Conservation (phyloP, 2,329 filamentous ascomycete genomes). For the Pseudocercospora cruenta region DNA sequence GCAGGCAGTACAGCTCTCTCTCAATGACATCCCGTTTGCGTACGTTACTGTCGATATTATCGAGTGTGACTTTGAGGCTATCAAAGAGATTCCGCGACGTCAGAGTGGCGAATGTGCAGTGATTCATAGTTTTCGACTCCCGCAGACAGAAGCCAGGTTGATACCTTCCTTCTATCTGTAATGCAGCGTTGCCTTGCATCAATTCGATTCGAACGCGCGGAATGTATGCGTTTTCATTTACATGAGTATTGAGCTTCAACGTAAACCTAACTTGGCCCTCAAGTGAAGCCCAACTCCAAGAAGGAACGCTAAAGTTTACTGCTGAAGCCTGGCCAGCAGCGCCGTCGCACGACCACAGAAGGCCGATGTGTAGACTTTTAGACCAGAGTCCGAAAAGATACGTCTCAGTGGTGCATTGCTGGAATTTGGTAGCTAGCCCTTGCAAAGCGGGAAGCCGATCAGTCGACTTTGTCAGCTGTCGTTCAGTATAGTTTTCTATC, state of each 20-base stretch:
- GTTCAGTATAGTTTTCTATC: conserved; percentile 11
- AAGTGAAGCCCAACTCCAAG: neutral
- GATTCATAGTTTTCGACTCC: neutral
- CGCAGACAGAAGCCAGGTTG: neutral
- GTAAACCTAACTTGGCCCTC: neutral
- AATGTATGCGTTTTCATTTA: neutral
- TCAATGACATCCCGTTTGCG: neutral
- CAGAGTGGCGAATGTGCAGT: neutral
- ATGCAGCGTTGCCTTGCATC: neutral
- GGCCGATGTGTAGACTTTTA: neutral
- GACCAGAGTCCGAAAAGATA: conserved; percentile 20
- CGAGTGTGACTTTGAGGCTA: neutral
- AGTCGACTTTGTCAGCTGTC: conserved; percentile 2
- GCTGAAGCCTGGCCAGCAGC: neutral
- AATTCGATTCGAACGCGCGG: neutral
- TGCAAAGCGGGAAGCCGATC: conserved; percentile 19
- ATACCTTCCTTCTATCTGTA: neutral
- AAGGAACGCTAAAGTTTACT: neutral
- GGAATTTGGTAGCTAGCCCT: conserved; percentile 16
- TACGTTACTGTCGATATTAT: neutral
- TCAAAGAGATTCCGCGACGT: neutral
- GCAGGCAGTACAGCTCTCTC: neutral
- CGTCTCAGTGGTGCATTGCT: neutral
- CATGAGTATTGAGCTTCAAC: neutral
- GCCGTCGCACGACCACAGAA: neutral